Conservation (phyloP, 192 early-diverging fungal genomes). For the Linnemannia exigua region DNA sequence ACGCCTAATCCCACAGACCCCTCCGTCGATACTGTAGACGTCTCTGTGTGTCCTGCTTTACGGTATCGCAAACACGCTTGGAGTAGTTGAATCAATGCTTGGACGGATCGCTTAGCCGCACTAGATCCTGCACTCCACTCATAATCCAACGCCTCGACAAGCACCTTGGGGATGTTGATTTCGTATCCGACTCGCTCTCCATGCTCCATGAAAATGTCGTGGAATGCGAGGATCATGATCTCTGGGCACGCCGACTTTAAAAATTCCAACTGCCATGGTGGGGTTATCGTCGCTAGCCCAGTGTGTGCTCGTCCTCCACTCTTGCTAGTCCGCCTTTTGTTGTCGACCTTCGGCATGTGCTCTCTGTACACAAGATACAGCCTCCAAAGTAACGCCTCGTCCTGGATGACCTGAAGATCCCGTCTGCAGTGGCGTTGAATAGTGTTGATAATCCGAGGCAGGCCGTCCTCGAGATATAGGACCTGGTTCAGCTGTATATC, state of each 20-base stretch:
- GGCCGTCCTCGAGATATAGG: conserved; percentile 14
- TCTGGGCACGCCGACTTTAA: conserved; percentile 43
- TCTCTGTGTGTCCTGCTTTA: neutral
- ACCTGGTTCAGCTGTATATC: neutral
- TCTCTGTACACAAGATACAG: neutral
- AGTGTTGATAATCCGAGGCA: conserved; percentile 28
- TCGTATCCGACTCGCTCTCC: conserved; percentile 33
- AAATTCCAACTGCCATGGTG: conserved; percentile 40
- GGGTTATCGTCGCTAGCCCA: neutral
- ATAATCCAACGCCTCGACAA: conserved; percentile 35
- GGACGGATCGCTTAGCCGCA: conserved; percentile 18
- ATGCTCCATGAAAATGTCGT: conserved; percentile 27
- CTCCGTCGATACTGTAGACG: neutral
- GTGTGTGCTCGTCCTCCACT: neutral
- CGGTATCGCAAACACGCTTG: conserved; percentile 20
- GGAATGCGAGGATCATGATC: conserved; percentile 18
- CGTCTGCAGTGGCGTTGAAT: neutral
- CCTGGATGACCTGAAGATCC: neutral
- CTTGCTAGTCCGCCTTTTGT: neutral
- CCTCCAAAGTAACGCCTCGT: neutral
- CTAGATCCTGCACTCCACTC: conserved; percentile 24
- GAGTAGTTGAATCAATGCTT: conserved; percentile 30
- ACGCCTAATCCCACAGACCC: neutral
- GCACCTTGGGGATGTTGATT: conserved; percentile 18
- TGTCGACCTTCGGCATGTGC: conserved; percentile 5